Base-by-base conservation (phyloP, 441 rosid genomes). In the Theobroma grandiflorum region DNA sequence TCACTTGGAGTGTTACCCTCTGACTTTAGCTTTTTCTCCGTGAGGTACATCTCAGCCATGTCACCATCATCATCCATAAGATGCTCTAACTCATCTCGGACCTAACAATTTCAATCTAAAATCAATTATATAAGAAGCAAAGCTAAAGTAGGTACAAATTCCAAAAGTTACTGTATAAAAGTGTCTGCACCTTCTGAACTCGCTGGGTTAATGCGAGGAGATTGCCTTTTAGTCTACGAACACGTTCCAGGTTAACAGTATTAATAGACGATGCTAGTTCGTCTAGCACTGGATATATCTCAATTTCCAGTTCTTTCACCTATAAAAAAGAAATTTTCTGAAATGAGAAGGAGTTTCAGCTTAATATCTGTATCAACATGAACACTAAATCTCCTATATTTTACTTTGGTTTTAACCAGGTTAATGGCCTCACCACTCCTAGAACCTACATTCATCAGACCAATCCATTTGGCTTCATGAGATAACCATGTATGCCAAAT, bases 61-160 rank as follows among this genome's bases (percentile, higher is more conserved):
- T 97, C 99, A 42, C 92, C 98, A 80, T 97, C 99, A 87, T 97
- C 99, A 79, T 97, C 98, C 98, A 95, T 95, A 72, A 97, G 91
- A 85, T 94, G 97, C 82, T 97, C 99, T 81, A 95, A 92, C 84
- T 97, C 98, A 88, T 97, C 98, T 40, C 88, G 92, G 55, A 95
- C 97, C 99, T 97, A 87, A 81, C 31, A 90, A 78, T 64, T 80
- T 82, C 78, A 67, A 84, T 45, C 80, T 64, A 81, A 43, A 80
- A 31, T 50, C 55, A 74, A 43, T 81, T 74, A 77, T 77, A 82
- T 59, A 70, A 82, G 78, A 77, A 73, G 14, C 73, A 64, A 84
- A 72, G 35, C n/a, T 22, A 69, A 20, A 82, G 69, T 37, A 80
- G 66, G 72, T 8, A 33, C 2, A 66, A 31, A 61, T 4, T 65